Evolutionary conservation across 495 filamentous ascomycete genomes (phyloP).

Genomic region (Halenospora varia): DNA sequence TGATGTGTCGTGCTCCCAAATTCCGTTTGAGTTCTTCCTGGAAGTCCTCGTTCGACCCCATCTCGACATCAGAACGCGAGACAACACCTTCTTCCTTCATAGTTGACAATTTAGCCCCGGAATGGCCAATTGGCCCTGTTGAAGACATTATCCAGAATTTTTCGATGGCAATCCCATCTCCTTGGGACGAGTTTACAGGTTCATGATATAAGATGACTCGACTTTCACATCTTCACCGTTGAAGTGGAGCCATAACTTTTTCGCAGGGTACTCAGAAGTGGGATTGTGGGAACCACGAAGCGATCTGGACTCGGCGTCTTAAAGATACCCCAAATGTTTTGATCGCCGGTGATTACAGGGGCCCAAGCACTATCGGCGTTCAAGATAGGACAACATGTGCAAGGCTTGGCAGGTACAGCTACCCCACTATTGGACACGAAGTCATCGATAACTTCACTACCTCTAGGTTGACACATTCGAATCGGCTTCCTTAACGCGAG

Average conservation of each 20-base stretch:
- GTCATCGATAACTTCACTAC: too few relatives aligned
- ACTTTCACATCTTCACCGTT: not conserved
- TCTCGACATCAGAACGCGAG: not conserved
- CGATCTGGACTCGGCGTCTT: too few relatives aligned
- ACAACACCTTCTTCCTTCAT: not conserved
- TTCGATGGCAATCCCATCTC: not conserved
- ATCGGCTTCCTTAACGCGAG: not conserved
- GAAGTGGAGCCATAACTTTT: not conserved
- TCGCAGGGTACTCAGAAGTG: not conserved
- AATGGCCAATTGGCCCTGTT: not conserved
- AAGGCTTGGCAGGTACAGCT: not conserved
- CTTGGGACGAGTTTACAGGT: not conserved
- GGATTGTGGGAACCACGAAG: too few relatives aligned
- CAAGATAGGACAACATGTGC: not conserved
- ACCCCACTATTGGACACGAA: not conserved
- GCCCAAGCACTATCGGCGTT: not conserved
- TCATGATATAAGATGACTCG: not conserved
- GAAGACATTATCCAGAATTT: not conserved
- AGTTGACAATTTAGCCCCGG: not conserved
- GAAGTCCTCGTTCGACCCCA: not conserved
- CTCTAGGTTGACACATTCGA: not conserved
- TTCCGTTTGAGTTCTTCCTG: conserved; percentile 36
- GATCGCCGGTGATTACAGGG: not conserved
- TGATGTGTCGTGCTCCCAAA: conserved; percentile 61
- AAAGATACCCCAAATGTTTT: not conserved